These are phyloP conservation scores for Aspergillus eucalypticola DNA, from an alignment of 2,329 filamentous ascomycete species.

Conservation along the genomic window DNA sequence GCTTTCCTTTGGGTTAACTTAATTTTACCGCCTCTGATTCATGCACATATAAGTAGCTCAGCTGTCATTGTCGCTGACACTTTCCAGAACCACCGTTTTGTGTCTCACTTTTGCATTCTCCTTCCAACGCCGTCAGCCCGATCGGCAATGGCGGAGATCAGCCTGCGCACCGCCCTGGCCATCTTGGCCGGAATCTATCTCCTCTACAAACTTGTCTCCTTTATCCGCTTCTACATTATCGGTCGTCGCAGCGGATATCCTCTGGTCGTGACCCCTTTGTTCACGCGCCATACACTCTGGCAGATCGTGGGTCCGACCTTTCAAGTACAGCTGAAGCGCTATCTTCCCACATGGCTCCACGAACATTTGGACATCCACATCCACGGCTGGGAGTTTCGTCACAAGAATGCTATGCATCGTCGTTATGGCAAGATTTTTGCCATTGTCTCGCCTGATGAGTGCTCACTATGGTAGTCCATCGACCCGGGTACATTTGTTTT, in stretches of 20 bases:
- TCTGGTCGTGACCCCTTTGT: conserved; percentile 24
- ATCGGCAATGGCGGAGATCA: background rate
- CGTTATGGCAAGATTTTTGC: conserved; percentile 32
- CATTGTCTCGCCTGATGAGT: conserved; percentile 29
- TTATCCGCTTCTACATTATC: conserved; percentile 17
- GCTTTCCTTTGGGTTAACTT: too few relatives aligned
- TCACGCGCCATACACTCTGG: conserved; percentile 27
- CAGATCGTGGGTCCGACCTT: conserved; percentile 29
- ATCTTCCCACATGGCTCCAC: conserved; percentile 29
- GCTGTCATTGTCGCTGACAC: too few relatives aligned
- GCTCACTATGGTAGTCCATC: conserved; percentile 8
- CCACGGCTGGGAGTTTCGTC: conserved; percentile 38
- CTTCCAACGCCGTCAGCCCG: background rate
- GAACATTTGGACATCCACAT: conserved; percentile 27
- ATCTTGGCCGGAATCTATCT: background rate
- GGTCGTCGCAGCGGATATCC: conserved; percentile 30
- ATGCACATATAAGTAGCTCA: too few relatives aligned
- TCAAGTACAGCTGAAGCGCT: conserved; percentile 21
- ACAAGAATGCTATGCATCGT: conserved; percentile 27
- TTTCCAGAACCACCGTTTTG: background rate
- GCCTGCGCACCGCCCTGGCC: background rate
- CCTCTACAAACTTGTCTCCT: conserved; percentile 3
- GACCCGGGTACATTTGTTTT: too few relatives aligned
- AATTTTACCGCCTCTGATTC: too few relatives aligned
- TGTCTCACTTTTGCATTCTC: too few relatives aligned